phyloP scores from a whole-genome alignment of 2,329 filamentous ascomycete genomes.

The Shiraia bambusicola region DNA sequence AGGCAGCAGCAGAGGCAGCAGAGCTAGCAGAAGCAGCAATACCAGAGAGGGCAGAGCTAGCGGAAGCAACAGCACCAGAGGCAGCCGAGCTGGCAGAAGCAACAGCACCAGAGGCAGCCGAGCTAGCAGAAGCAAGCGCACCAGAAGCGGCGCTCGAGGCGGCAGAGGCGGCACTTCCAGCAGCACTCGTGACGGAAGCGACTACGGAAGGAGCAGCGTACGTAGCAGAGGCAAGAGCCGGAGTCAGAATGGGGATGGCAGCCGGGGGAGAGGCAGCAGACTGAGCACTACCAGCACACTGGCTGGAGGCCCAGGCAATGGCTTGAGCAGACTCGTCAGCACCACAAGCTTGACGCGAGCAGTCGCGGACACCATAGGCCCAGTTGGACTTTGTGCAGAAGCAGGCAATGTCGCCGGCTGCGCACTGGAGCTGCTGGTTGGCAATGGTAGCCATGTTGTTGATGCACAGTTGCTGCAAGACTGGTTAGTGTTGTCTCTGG shows the following conservation, averaged over 20 bases:
- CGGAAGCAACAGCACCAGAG: constrained; percentile 11
- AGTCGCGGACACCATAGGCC: constrained; percentile 52
- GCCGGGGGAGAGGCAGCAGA: constrained; percentile 10
- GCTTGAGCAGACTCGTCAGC: constrained; percentile 28
- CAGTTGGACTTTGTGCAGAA: constrained; percentile 50
- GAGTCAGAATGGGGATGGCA: constrained; percentile 26
- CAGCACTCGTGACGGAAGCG: constrained; percentile 6
- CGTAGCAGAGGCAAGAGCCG: constrained; percentile 16
- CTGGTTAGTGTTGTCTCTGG: constrained; percentile 10
- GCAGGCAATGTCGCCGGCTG: constrained; percentile 43
- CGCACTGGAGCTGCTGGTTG: constrained; percentile 44
- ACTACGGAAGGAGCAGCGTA: constrained; percentile 9
- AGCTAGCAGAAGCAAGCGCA: constrained; percentile 8
- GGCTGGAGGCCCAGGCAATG: constrained; percentile 36
- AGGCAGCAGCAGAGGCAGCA: constrained; percentile 5
- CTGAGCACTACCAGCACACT: constrained; percentile 33
- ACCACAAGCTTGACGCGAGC: constrained; percentile 47
- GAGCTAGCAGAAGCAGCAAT: constrained; percentile 11
- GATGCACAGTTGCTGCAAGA: constrained; percentile 44
- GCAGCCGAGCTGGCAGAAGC: constrained; percentile 5
- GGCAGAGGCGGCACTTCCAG: constrained; percentile 14
- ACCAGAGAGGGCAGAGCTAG: constrained; percentile 11
- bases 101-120: constrained; percentile 3
- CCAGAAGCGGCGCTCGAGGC: constrained; percentile 18
- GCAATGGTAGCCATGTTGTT: constrained; percentile 51